A percentile compares a stretch with the other conserved stretches of the same genome.
These are phyloP conservation scores for Chenopodium suecicum DNA, from an alignment of 148 eudicot genomes.

Conservation along the genomic window DNA sequence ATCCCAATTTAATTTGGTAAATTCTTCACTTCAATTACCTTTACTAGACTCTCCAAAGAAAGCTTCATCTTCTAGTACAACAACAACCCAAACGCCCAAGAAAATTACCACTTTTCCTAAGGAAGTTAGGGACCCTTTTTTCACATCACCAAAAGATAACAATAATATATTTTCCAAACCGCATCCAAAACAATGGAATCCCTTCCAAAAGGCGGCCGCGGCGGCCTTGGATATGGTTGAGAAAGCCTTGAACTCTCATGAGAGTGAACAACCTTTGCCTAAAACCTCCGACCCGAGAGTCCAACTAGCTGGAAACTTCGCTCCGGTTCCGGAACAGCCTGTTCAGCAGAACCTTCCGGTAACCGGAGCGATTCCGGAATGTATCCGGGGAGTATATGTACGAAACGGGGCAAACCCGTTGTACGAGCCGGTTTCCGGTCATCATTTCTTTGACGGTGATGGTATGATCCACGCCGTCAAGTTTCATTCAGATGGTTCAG, in stretches of 20 bases:
- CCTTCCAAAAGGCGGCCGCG: slow-evolving; percentile 46
- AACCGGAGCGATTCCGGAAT: slow-evolving; percentile 47
- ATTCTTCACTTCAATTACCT: slow-evolving; percentile 23
- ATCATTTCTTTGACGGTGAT: slow-evolving; percentile 77
- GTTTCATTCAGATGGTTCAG: slow-evolving; percentile 32
- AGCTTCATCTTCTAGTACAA: not conserved
- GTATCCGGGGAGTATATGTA: slow-evolving; percentile 51
- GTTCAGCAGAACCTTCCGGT: slow-evolving; percentile 41
- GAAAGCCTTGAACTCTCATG: slow-evolving; percentile 42
- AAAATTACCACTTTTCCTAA: not conserved
- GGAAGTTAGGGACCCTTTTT: not conserved
- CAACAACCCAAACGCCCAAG: not conserved
- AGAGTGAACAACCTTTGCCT: slow-evolving; percentile 38
- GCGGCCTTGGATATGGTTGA: slow-evolving; percentile 29
- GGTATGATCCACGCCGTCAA: slow-evolving; percentile 74
- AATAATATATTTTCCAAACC: not conserved
- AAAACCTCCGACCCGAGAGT: slow-evolving; percentile 59
- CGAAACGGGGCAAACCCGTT: slow-evolving; percentile 75
- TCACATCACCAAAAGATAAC: not conserved
- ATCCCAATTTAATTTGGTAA: not conserved
- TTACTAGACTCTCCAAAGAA: slow-evolving; percentile 26
- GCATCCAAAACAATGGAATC: slow-evolving; percentile 33
- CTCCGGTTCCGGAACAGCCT: slow-evolving; percentile 68
- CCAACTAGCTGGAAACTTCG: slow-evolving; percentile 65
- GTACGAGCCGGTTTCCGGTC: slow-evolving; percentile 58